Base-by-base conservation (phyloP, 306 rosid species). In the Benincasa hispida region DNA sequence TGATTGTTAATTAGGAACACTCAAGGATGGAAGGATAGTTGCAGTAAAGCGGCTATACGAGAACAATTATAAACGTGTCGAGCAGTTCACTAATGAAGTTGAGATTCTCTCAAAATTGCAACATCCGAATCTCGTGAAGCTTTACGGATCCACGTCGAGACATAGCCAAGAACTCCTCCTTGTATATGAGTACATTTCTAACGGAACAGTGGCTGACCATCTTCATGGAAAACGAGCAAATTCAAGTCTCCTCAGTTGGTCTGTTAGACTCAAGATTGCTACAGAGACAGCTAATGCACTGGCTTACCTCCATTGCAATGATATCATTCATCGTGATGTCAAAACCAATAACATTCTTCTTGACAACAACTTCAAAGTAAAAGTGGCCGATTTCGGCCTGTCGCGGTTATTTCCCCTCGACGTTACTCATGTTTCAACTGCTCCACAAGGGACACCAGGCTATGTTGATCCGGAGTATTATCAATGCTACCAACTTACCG, bases 401-500 rank as follows among this genome's bases (percentile, higher is more conserved):
- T 93, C 97, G 14, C 79, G 94, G 47, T 60, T 86, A 79, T 90
- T 90, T 78, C 97, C 98, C 2, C 79, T 4, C 1, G 77, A 89
- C 76, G 89, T 83, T 48, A 91, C 97, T 8, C 98, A 93, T 55
- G 96, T 93, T 18, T 88, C 98, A 34, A 93, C 98, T 8, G 98
- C 96, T 74, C 98, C 98, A 51, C 98, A 93, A 69, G 98, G 98
- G 59, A 93, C 98, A 12, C 98, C 98, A 4, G 98, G 98, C 51
- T 93, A 93, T 65, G 98, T 93, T 28, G 98, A 93, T 67, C 98
- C 98, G 1, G 97, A 91, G 78, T 93, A 93, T 83, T 91, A 87
- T 62, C 94, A 87, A 73, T 85, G 86, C 84, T 91, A 87, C 84
- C 98, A 93, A 42, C 87, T 93, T 51, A 90, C 92, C 0, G 83